Conservation (phyloP, 805 yeast genomes). For the Myxozyma kluyveri region DNA sequence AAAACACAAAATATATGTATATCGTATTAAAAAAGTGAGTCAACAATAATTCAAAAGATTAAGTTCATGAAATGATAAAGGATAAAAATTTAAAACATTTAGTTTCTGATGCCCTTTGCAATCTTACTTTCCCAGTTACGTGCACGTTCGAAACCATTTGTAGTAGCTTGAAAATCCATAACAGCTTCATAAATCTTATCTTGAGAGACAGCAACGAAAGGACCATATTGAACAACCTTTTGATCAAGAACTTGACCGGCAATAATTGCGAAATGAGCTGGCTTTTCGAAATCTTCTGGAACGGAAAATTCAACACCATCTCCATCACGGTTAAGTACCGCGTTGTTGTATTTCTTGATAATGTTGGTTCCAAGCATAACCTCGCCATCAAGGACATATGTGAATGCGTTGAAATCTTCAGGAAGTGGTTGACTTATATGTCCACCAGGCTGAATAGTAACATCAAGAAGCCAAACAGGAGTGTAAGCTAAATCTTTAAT, state of each 20-base stretch:
- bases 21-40: too few species aligned
- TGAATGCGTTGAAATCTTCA: constrained; percentile 36
- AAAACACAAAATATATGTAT: too few species aligned
- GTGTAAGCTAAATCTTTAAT: constrained; percentile 75
- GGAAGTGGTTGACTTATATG: constrained; percentile 55
- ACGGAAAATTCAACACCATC: constrained; percentile 31
- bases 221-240: constrained; percentile 80
- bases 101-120: constrained; percentile 25
- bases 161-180: constrained; percentile 56
- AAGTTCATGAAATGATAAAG: too few species aligned
- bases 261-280: constrained; percentile 29
- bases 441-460: constrained; percentile 64
- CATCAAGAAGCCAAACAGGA: constrained; percentile 73
- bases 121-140: constrained; percentile 38
- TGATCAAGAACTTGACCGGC: constrained; percentile 36
- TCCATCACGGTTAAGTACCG: constrained; percentile 32
- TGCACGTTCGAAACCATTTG: constrained; percentile 41
- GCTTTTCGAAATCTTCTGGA: constrained; percentile 24
- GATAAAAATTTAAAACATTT: too few species aligned
- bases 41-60: too few species aligned
- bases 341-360: constrained; percentile 27
- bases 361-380: constrained; percentile 26
- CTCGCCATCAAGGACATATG: constrained; percentile 34
- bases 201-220: constrained; percentile 74
- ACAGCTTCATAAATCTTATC: constrained; percentile 69